A percentile compares a stretch with the other conserved stretches of the same genome.
phyloP scores from a whole-genome alignment of 2,329 filamentous ascomycete species.

The Metarhizium sp. region DNA sequence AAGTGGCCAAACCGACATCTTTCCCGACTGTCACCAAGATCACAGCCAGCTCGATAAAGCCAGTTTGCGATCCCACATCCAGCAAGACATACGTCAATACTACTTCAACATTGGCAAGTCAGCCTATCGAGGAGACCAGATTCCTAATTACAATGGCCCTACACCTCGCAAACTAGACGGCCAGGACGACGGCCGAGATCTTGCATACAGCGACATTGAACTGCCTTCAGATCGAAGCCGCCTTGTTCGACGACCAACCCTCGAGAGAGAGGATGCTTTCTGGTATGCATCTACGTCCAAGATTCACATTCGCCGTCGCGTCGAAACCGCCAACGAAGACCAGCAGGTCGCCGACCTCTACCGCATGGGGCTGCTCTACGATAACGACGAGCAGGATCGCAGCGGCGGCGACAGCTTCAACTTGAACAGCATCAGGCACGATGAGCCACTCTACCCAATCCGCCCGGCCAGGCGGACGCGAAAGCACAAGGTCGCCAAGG shows the following conservation, averaged over 20 bases:
- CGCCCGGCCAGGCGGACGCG: constrained; percentile 24
- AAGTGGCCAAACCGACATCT: constrained; percentile 5
- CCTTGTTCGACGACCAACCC: constrained; percentile 26
- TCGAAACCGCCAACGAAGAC: constrained; percentile 18
- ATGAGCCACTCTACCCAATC: constrained; percentile 28
- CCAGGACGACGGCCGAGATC: constrained; percentile 23
- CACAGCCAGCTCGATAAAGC: constrained; percentile 13
- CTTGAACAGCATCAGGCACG: constrained; percentile 28
- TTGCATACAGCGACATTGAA: constrained; percentile 25
- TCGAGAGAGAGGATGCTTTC: constrained; percentile 39
- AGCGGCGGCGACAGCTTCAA: constrained; percentile 24
- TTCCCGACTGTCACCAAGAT: constrained; percentile 4
- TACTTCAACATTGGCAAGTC: not conserved
- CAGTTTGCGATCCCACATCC: constrained; percentile 6
- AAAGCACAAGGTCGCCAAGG: constrained; percentile 16
- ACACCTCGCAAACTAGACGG: constrained; percentile 5
- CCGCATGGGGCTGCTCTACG: constrained; percentile 33
- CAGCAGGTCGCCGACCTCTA: constrained; percentile 32
- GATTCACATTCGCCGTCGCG: constrained; percentile 16
- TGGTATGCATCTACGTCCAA: constrained; percentile 29
- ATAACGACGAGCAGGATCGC: constrained; percentile 23
- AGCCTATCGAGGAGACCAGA: not conserved
- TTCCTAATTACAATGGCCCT: not conserved
- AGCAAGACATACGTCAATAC: constrained; percentile 6
- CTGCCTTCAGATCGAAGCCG: constrained; percentile 26